These are phyloP conservation scores for Cryptosporidium muris DNA, from an alignment of 169 alveolate genomes.

Conservation along the genomic window DNA sequence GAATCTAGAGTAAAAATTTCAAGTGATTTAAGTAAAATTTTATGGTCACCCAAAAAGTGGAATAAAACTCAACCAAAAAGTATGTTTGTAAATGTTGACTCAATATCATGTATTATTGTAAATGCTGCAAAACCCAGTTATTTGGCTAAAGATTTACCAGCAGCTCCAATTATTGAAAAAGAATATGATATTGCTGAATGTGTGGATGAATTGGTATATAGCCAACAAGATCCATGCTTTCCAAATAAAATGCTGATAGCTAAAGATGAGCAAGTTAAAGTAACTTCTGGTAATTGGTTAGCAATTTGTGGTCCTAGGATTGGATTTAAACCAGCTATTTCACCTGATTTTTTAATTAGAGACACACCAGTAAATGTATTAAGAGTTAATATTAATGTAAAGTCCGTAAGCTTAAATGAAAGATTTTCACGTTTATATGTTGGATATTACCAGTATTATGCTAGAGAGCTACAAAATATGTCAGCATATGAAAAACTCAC, in stretches of 20 bases:
- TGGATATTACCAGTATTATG: slow-evolving; percentile 58
- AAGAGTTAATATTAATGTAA: slow-evolving; percentile 58
- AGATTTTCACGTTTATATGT: slow-evolving; percentile 62
- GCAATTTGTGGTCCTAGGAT: slow-evolving; percentile 70
- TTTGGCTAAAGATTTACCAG: slow-evolving; percentile 34
- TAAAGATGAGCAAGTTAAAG: slow-evolving; percentile 41
- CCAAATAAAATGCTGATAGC: slow-evolving; percentile 12
- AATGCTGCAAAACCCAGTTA: slow-evolving; percentile 61
- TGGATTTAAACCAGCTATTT: slow-evolving; percentile 66
- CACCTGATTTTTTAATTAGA: slow-evolving; percentile 63
- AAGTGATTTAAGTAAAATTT: slow-evolving; percentile 49
- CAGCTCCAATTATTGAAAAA: slow-evolving; percentile 47
- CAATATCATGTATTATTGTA: slow-evolving; percentile 58
- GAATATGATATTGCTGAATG: slow-evolving; percentile 70
- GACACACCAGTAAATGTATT: slow-evolving; percentile 58
- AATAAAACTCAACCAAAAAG: slow-evolving; percentile 39
- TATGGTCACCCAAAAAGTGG: slow-evolving; percentile 70
- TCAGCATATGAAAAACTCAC: slow-evolving; percentile 62
- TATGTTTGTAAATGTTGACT: slow-evolving; percentile 66
- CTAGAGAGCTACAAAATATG: slow-evolving; percentile 64
- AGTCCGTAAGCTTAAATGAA: slow-evolving; percentile 56
- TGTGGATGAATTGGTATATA: slow-evolving; percentile 63
- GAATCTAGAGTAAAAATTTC: slow-evolving; percentile 62
- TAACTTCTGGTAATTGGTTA: slow-evolving; percentile 68
- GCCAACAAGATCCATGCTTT: slow-evolving; percentile 40